Percentiles rank a stretch among this genome's conserved stretches.
Conservation (phyloP, 2,329 filamentous ascomycete species). For the Exserohilum turcica region DNA sequence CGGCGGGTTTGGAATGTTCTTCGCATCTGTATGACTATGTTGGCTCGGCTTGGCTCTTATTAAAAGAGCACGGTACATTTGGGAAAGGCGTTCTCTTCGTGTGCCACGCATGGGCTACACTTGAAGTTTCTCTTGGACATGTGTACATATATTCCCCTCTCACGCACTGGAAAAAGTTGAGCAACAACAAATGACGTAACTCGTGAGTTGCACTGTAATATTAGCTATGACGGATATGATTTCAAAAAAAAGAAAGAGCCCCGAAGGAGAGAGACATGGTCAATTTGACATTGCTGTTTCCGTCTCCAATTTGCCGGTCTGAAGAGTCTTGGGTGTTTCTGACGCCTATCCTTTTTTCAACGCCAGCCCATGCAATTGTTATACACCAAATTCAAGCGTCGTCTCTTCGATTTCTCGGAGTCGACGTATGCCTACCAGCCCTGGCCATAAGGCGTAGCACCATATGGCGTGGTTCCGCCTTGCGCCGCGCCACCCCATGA, state of each 20-base stretch:
- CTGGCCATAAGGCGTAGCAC: slow-evolving; percentile 65
- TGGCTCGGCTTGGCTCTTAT: slow-evolving; percentile 11
- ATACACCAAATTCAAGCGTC: slow-evolving; percentile 13
- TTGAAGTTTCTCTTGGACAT: slow-evolving; percentile 9
- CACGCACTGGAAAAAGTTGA: slow-evolving; percentile 25
- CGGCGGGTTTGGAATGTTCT: neutral
- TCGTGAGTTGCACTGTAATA: slow-evolving; percentile 29
- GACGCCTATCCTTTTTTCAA: slow-evolving; percentile 20
- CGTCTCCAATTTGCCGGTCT: neutral
- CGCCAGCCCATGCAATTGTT: slow-evolving; percentile 38
- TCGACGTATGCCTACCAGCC: slow-evolving; percentile 20
- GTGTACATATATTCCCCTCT: slow-evolving; percentile 44
- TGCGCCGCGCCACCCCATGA: slow-evolving; percentile 63
- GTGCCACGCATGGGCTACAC: slow-evolving; percentile 3
- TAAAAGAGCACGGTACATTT: slow-evolving; percentile 19
- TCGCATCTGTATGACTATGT: slow-evolving; percentile 32
- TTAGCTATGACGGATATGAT: slow-evolving; percentile 23
- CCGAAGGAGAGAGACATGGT: slow-evolving; percentile 3
- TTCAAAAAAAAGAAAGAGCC: neutral
- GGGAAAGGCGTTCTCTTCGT: slow-evolving; percentile 26
- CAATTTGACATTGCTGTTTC: slow-evolving; percentile 11
- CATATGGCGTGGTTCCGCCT: slow-evolving; percentile 60
- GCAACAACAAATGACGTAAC: slow-evolving; percentile 6
- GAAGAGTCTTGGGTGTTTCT: neutral
- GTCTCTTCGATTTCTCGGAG: neutral